A percentile compares a stretch with the other conserved stretches of the same genome.
These are phyloP conservation scores for Lactarius evosmus DNA, from an alignment of 768 basidiomycete species.

Conservation along the genomic window DNA sequence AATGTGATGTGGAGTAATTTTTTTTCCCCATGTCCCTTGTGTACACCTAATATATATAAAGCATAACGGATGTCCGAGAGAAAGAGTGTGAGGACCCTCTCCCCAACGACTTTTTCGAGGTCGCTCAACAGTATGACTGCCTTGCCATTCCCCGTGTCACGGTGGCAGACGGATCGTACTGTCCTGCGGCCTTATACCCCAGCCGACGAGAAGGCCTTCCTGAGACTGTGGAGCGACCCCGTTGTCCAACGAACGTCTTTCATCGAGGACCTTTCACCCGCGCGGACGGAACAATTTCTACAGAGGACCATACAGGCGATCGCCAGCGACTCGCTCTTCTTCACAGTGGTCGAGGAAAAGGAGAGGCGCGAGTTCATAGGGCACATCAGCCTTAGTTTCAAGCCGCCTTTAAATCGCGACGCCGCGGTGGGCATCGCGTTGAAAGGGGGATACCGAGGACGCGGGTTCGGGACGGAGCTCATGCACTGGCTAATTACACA, in stretches of 20 bases:
- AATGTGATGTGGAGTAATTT: background rate
- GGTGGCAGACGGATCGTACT: conserved; percentile 22
- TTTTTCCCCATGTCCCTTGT: background rate
- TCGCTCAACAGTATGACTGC: background rate
- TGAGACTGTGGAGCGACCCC: conserved; percentile 23
- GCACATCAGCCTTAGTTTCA: conserved; percentile 32
- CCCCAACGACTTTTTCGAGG: background rate
- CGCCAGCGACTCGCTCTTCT: conserved; percentile 27
- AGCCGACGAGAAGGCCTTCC: conserved; percentile 12
- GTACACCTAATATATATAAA: conserved; percentile 3
- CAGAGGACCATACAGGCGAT: conserved; percentile 16
- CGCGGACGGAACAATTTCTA: conserved; percentile 15
- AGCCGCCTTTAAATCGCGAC: conserved; percentile 34
- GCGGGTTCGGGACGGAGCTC: conserved; percentile 44
- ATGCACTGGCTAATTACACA: conserved; percentile 42
- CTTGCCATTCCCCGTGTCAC: background rate
- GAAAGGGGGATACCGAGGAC: conserved; percentile 36
- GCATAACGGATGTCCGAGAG: background rate
- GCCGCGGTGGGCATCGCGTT: conserved; percentile 37
- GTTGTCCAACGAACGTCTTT: conserved; percentile 18
- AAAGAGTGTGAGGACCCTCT: background rate
- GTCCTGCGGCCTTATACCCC: conserved; percentile 16
- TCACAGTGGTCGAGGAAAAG: conserved; percentile 33
- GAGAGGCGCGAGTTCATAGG: conserved; percentile 37
- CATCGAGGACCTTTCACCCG: conserved; percentile 17